Evolutionary conservation across 2,329 filamentous ascomycete genomes (phyloP), one percentile per base, ranked within the genome.

Genomic region (Colletotrichum orchidophilum): DNA sequence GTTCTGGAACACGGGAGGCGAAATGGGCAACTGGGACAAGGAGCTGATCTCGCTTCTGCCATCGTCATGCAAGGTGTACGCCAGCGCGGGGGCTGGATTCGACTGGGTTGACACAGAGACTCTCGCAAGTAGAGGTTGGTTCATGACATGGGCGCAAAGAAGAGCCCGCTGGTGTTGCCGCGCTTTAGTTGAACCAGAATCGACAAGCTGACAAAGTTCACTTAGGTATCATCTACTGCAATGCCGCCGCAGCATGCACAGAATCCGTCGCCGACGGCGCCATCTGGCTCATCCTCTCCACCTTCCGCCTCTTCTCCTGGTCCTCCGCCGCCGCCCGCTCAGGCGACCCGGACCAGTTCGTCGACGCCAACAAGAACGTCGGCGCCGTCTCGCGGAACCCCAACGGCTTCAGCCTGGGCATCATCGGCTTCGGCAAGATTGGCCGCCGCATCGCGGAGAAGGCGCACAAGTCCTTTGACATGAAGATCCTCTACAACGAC

Each of bases 381-480:
- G 68, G 39, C 4, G 58, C 52, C 26, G 68, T 71, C 26, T 71
- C 68, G 15, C 58, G 68, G 7, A 71, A 71, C 27, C 68, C 68
- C 58, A 71, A 71, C 33, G 64, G 68, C 63, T 71, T 68, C 58
- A 63, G 52, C 83, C 85, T 54, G 81, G 88, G 87, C 5, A 87
- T 90, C 67, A 78, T 91, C 1, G 88, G 88, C 12, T 89, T 90
- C 87, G 88, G 88, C 29, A 87, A 88, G 11, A 90, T 91, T 57
- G 88, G 88, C 3, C 80, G 83, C 15, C 85, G 86, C 7, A 82
- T 75, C 60, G 82, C 81, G 21, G 82, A 86, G 46, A 83, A 86
- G 52, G 87, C 86, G 3, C 49, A 68, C 52, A 83, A 83, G 33
- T 84, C 84, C 0, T 89, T 90, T 73, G 88, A 88, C 52, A 88